A percentile compares a stretch with the other conserved stretches of the same genome.
phyloP scores from a whole-genome alignment of 2,329 filamentous ascomycete species.

The Podosphaera fusca region DNA sequence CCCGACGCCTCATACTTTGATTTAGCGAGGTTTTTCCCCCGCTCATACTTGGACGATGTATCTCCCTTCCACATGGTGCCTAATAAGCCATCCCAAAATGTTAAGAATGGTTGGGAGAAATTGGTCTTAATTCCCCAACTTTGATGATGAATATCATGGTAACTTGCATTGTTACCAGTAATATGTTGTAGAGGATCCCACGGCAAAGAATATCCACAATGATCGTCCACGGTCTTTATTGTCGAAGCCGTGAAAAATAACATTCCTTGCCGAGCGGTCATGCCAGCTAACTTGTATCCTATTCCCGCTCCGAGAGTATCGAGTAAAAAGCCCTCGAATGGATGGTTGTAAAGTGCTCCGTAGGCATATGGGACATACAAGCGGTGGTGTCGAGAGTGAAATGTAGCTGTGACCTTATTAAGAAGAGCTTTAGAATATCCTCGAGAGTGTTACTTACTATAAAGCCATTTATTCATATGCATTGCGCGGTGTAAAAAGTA shows the following conservation, averaged over 20 bases:
- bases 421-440: not conserved
- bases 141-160: slow-evolving; percentile 97
- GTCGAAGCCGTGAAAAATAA: slow-evolving; percentile 74
- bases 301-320: slow-evolving; percentile 75
- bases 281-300: slow-evolving; percentile 56
- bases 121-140: slow-evolving; percentile 98
- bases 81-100: slow-evolving; percentile 71
- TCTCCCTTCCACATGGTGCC: slow-evolving; percentile 30
- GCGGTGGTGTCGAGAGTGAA: slow-evolving; percentile 88
- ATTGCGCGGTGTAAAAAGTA: slow-evolving; percentile 92
- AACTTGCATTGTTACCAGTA: slow-evolving; percentile 84
- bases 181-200: slow-evolving; percentile 85
- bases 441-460: slow-evolving; percentile 37
- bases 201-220: slow-evolving; percentile 88
- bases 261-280: slow-evolving; percentile 74
- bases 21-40: slow-evolving; percentile 13
- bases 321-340: slow-evolving; percentile 76
- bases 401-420: slow-evolving; percentile 34
- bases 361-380: slow-evolving; percentile 96
- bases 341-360: slow-evolving; percentile 91
- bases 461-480: slow-evolving; percentile 95
- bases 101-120: slow-evolving; percentile 82
- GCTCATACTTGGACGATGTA: slow-evolving; percentile 11
- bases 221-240: slow-evolving; percentile 92
- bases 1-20: slow-evolving; percentile 8